Evolutionary conservation across 148 eudicot species (phyloP), one percentile per base, ranked within the genome.

Genomic region (Dysphania ambrosioides): DNA sequence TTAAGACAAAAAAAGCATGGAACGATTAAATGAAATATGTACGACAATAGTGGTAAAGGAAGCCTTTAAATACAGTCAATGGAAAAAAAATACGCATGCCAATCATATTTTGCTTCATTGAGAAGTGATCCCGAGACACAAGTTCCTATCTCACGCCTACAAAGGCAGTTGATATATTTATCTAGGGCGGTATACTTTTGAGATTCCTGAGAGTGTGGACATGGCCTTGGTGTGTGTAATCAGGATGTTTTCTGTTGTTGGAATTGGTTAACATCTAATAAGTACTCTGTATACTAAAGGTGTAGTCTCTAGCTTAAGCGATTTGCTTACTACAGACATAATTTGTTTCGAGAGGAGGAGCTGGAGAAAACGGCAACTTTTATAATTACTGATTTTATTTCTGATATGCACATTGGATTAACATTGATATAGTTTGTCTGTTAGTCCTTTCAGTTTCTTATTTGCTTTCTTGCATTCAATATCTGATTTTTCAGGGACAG

Each of bases 301-400:
- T 60, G 65, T 35, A 64, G 42, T 21, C 68, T 64, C 35, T 64
- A 65, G 68, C 68, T 65, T 32, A 36, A 35, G 68, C 1, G 29
- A 36, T 21, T 23, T 35, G n/a, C 3, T 62, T 65, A 36, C 19
- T 65, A 47, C 24, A 65, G 36, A 10, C 47, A 65, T 8, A n/a
- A n/a, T 19, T 65, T n/a, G 29, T 73, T 11, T n/a, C 0, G 10
- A 42, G 55, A 63, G n/a, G 27, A 41, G 55, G 23, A 61, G 8
- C 42, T 6, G 30, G 56, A 6, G 40, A n/a, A 16, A 36, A 6
- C 29, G 41, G 67, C 5, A 24, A 11, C 53, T 5, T 30, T 19
- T 60, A 16, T 12, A 21, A 32, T 12, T 42, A 15, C 42, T 18
- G 38, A 7, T 42, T n/a, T 42, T 13, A 42, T 60, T 10, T 8